Conservation (phyloP, 495 filamentous ascomycete genomes). For the Stereocaulon alpinum region DNA sequence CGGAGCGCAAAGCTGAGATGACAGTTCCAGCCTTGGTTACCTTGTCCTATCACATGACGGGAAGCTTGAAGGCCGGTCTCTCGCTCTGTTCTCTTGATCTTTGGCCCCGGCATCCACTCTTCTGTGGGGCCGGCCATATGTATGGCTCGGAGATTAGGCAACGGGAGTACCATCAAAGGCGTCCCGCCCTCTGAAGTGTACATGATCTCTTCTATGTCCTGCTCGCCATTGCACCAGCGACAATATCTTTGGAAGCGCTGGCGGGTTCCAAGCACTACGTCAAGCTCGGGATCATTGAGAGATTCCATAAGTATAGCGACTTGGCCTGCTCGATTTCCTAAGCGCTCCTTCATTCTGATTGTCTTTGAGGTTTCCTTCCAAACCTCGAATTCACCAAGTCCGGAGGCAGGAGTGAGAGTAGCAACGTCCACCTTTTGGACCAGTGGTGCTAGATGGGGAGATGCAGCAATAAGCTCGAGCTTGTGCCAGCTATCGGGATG, state of each 20-base stretch:
- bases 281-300: not conserved
- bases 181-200: not conserved
- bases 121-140: not conserved
- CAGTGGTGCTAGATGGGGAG: not conserved
- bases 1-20: not conserved
- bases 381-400: rapidly evolving
- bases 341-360: not conserved
- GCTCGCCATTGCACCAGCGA: not conserved
- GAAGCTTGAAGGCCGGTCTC: not conserved
- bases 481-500: not conserved
- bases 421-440: not conserved
- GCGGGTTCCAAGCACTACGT: not conserved
- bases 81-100: not conserved
- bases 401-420: not conserved
- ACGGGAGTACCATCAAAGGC: not conserved
- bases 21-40: not conserved
- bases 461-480: not conserved
- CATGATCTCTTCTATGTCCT: not conserved
- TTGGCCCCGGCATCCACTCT: not conserved
- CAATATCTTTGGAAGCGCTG: not conserved
- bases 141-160: not conserved
- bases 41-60: not conserved
- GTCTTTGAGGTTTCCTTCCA: not conserved
- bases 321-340: not conserved
- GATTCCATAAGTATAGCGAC: not conserved